Conservation (phyloP, 2,329 filamentous ascomycete genomes). For the Exophiala oligosperma region DNA sequence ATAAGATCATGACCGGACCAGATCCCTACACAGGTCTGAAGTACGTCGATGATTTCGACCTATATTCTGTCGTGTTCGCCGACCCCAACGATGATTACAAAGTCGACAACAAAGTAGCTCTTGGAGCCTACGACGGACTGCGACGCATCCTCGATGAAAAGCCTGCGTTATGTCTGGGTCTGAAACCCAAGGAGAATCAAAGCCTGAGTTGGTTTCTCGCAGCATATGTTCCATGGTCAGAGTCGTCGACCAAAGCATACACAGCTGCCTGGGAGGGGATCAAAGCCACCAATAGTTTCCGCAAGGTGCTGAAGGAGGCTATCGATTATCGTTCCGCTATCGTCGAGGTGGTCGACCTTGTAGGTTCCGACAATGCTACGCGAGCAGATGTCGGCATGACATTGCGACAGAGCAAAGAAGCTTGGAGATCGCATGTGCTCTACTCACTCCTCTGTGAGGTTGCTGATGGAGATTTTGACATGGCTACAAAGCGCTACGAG, state of each 20-base stretch:
- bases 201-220: slow-evolving; percentile 28
- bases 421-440: slow-evolving; percentile 27
- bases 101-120: slow-evolving; percentile 2
- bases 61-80: slow-evolving; percentile 28
- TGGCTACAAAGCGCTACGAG: slow-evolving; percentile 43
- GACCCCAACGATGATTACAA: slow-evolving; percentile 16
- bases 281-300: slow-evolving; percentile 31
- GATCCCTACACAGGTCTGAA: slow-evolving; percentile 27
- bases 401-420: slow-evolving; percentile 25
- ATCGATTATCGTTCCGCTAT: slow-evolving; percentile 25
- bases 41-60: slow-evolving; percentile 25
- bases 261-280: slow-evolving; percentile 30
- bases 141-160: slow-evolving; percentile 18
- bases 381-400: slow-evolving; percentile 29
- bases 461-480: slow-evolving; percentile 15
- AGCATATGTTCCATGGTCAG: slow-evolving; percentile 27
- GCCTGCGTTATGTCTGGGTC: slow-evolving; percentile 18
- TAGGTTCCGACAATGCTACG: slow-evolving; percentile 16
- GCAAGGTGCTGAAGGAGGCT: slow-evolving; percentile 28
- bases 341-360: slow-evolving; percentile 7
- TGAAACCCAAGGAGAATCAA: slow-evolving; percentile 26
- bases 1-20: slow-evolving; percentile 82
- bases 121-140: slow-evolving; percentile 19
- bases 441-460: slow-evolving; percentile 25
- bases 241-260: slow-evolving; percentile 21